Conservation (phyloP, 805 yeast genomes). For the Lipomyces sp. region DNA sequence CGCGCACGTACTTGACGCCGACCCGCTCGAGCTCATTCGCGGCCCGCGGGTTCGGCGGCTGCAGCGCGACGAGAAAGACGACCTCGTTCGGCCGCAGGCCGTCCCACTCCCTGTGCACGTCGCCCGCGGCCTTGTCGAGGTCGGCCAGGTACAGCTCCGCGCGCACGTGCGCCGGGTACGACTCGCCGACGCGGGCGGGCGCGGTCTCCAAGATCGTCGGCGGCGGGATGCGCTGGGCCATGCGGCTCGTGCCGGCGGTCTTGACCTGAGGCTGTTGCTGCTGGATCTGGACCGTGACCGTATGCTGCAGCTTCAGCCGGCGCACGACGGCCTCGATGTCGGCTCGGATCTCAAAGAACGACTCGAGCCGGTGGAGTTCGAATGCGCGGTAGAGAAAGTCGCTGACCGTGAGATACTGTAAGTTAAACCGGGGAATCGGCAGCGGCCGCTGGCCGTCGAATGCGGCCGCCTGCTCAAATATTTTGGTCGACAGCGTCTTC, state of each 20-base stretch:
- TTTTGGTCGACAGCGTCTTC: slow-evolving; percentile 4
- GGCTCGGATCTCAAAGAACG: slow-evolving; percentile 26
- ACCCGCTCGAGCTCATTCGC: slow-evolving; percentile 17
- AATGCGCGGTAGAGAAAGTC: slow-evolving; percentile 35
- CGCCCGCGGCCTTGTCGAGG: slow-evolving; percentile 18
- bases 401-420: slow-evolving; percentile 35
- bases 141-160: slow-evolving; percentile 31
- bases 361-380: slow-evolving; percentile 29
- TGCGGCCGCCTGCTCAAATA: slow-evolving; percentile 8
- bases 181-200: slow-evolving; percentile 33
- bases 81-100: slow-evolving; percentile 31
- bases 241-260: slow-evolving; percentile 30
- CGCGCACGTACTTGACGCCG: slow-evolving; percentile 31
- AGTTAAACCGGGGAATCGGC: slow-evolving; percentile 31
- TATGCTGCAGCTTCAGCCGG: slow-evolving; percentile 26
- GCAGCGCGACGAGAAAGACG: slow-evolving; percentile 31
- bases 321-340: slow-evolving; percentile 30
- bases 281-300: neutral
- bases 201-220: slow-evolving; percentile 29
- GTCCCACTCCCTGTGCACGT: slow-evolving; percentile 34
- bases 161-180: slow-evolving; percentile 31
- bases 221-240: slow-evolving; percentile 27
- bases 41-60: slow-evolving; percentile 19
- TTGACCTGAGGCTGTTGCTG: neutral
- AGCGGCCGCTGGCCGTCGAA: slow-evolving; percentile 12